phyloP scores from a whole-genome alignment of 345 rosid species.

The Eucalyptus pauciflora region DNA sequence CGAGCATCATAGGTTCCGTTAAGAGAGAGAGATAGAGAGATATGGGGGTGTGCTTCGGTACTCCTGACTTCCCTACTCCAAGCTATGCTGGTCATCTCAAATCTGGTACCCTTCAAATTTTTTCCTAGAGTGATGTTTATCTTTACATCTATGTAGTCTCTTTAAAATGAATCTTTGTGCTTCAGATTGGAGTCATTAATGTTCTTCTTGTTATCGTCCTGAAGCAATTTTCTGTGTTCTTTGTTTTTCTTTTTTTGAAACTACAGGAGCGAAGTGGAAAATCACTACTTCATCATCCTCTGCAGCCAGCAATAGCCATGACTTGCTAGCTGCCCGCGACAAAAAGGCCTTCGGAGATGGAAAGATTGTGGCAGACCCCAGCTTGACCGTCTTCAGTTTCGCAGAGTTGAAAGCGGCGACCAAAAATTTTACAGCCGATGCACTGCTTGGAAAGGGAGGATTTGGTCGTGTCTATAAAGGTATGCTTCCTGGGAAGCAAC shows the following conservation, averaged over 20 bases:
- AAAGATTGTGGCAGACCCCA: not conserved
- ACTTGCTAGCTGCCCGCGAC: not conserved
- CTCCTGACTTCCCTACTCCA: not conserved
- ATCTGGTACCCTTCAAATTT: not conserved
- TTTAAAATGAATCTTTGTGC: not conserved
- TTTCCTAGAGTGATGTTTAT: not conserved
- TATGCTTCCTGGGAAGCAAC: not conserved
- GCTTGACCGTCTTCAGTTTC: not conserved
- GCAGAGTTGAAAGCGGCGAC: not conserved
- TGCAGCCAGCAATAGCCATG: no score
- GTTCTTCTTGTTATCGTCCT: not conserved
- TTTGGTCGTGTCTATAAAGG: not conserved
- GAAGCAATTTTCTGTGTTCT: not conserved
- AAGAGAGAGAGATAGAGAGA: not conserved
- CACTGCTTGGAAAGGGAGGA: not conserved
- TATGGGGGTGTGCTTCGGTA: constrained; percentile 7
- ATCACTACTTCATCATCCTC: not conserved
- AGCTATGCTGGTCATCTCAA: not conserved
- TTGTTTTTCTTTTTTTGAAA: not conserved
- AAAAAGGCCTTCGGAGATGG: not conserved
- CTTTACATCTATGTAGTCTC: not conserved
- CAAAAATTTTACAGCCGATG: not conserved
- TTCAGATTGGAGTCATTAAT: not conserved
- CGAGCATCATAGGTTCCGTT: no score
- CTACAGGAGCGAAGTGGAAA: not conserved